Evolutionary conservation across 202 grass and related monocot genomes (phyloP), one percentile per base, ranked within the genome.

Genomic region (Panicum virgatum): DNA sequence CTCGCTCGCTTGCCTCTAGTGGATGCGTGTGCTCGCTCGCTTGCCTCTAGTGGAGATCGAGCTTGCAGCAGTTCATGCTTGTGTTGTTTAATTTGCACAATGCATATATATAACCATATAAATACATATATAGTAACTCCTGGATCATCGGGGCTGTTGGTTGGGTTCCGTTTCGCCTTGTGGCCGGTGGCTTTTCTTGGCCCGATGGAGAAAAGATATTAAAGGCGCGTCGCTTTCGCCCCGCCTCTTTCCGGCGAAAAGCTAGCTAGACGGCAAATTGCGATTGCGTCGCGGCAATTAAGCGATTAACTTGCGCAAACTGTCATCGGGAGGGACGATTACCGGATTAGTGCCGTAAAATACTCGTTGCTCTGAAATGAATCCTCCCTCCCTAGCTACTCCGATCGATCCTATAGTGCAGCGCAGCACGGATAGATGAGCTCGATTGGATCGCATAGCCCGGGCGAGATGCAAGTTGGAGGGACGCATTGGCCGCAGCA

Each of bases 161-260:
- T 64, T 19, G 34, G 8, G 16, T 39, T 79, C 46, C 19, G 62
- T 39, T 27, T 66, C 25, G 25, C 25, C 1, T 60, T 29, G 5
- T 27, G 54, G 25, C 25, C 57, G 57, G 54, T 7, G 32, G 54
- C 53, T 62, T 64, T 78, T 48, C 26, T 16, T 3, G 5, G 5
- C 12, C 59, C 26, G 23, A 3, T 10, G 2, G 10, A 59, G 62
- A 20, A 69, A 62, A 43, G 30, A 30, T 23, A 32, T 36, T 80
- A 52, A 51, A 79, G 53, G 14, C 2, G 19, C 38, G 34, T 82
- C 52, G 70, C 47, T 82, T 52, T 63, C 32, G 81, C 32, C 53
- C 48, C 53, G 53, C 20, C 67, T 86, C 62, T 87, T 76, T 82
- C 29, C 66, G 91, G 18, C 63, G 77, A 69, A 82, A 85, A 76